A percentile compares a stretch with the other conserved stretches of the same genome.
Evolutionary conservation across 306 rosid genomes (phyloP).

Genomic region (Cotoneaster glaucophyllus): DNA sequence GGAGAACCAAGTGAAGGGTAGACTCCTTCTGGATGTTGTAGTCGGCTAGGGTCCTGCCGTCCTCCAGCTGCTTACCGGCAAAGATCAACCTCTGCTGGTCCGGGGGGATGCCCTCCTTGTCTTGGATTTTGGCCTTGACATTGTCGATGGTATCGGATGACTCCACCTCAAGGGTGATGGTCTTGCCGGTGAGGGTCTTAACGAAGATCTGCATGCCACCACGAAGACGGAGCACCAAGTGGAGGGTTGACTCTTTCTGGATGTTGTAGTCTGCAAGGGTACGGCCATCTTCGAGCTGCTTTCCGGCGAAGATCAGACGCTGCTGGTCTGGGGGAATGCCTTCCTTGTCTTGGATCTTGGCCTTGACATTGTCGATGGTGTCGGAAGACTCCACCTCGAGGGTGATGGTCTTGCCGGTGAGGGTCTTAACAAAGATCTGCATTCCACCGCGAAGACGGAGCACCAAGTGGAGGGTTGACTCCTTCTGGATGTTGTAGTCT

Average conservation of each 20-base stretch:
- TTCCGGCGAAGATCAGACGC: background rate
- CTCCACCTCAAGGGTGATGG: slow-evolving; percentile 64
- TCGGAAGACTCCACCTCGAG: slow-evolving; percentile 15
- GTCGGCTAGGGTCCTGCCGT: slow-evolving; percentile 28
- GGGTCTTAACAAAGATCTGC: slow-evolving; percentile 40
- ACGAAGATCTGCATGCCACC: slow-evolving; percentile 46
- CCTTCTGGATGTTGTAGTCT: slow-evolving; percentile 32
- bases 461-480: slow-evolving; percentile 29
- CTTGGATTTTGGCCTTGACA: slow-evolving; percentile 68
- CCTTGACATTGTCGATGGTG: no score
- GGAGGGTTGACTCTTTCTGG: slow-evolving; percentile 34
- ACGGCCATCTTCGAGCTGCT: slow-evolving; percentile 27
- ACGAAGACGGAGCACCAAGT: slow-evolving; percentile 33
- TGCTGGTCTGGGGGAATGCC: background rate
- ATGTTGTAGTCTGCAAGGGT: slow-evolving; percentile 24
- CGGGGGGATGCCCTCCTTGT: slow-evolving; percentile 56
- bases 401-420: slow-evolving; percentile 29
- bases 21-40: slow-evolving; percentile 75
- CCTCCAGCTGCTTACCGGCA: background rate
- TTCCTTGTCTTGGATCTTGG: slow-evolving; percentile 26
- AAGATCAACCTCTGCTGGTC: slow-evolving; percentile 26
- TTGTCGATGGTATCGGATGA: slow-evolving; percentile 64
- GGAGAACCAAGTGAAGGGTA: slow-evolving; percentile 60
- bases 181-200: slow-evolving; percentile 64
- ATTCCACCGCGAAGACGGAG: slow-evolving; percentile 34